Evolutionary conservation across 768 basidiomycete genomes (phyloP).

Genomic region (Mycena floridula): DNA sequence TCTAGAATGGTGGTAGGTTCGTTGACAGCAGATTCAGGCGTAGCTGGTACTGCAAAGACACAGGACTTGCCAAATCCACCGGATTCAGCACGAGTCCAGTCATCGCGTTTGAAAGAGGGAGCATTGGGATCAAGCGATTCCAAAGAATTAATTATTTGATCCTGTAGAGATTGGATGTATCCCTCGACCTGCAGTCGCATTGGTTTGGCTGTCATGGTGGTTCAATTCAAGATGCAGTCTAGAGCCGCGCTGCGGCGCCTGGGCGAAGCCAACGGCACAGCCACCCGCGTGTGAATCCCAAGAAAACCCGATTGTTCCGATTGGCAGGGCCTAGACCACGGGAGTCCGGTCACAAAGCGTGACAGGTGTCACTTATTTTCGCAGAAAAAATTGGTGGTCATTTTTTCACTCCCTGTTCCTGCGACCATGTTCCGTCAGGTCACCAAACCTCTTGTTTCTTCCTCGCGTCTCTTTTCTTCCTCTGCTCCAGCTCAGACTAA

Average conservation of each 20-base stretch:
- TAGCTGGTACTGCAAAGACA: conserved; percentile 56
- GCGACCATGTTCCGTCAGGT: no score
- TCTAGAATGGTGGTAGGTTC: conserved; percentile 59
- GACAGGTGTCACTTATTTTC: no score
- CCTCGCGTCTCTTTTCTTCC: conserved; percentile 78
- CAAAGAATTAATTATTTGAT: conserved; percentile 68
- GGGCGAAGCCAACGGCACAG: no score
- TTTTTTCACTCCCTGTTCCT: no score
- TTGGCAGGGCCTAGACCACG: no score
- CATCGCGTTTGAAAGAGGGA: conserved; percentile 73
- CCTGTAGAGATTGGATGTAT: conserved; percentile 74
- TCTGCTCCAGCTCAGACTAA: conserved; percentile 68
- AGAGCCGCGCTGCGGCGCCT: no score
- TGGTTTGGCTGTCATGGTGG: conserved; percentile 19
- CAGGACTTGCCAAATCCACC: conserved; percentile 80
- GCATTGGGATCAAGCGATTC: conserved; percentile 73
- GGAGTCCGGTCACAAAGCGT: no score
- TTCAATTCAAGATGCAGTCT: conserved; percentile 2
- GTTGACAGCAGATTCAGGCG: conserved; percentile 23
- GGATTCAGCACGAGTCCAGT: conserved; percentile 63
- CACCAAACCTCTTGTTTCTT: no score
- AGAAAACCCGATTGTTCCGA: no score
- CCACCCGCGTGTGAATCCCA: no score
- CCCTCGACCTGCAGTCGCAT: conserved; percentile 79
- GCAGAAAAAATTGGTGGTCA: no score